Conservation (phyloP, 73 alveolate species). For the Blepharisma stoltei region DNA sequence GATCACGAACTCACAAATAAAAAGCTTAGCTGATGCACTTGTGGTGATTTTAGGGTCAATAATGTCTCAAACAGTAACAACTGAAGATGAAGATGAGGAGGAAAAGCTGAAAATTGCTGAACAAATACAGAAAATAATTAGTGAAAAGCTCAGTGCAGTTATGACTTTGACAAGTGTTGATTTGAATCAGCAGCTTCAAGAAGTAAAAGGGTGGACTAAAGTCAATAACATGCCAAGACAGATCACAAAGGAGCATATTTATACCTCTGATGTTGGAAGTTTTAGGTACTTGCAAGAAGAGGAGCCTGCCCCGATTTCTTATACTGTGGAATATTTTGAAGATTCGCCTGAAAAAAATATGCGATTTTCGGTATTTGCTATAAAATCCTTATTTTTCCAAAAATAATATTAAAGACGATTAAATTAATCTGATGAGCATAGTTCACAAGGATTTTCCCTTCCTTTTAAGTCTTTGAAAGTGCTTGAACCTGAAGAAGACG, state of each 20-base stretch:
- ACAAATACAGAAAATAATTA: neutral
- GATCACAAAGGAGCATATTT: neutral
- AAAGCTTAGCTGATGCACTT: neutral
- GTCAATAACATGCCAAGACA: conserved; percentile 7
- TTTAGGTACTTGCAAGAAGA: no score
- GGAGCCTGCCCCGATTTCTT: neutral
- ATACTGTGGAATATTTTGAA: conserved; percentile 14
- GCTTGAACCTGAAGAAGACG: no score
- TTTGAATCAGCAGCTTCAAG: conserved; percentile 5
- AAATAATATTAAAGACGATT: no score
- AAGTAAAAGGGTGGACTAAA: conserved; percentile 2
- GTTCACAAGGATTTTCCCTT: no score
- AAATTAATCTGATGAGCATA: no score
- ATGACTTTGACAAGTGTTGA: neutral
- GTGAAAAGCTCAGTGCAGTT: neutral
- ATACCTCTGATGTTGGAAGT: no score
- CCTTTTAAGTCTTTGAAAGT: no score
- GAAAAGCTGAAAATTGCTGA: neutral
- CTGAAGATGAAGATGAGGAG: neutral
- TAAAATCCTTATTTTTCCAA: no score
- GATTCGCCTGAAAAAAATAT: neutral
- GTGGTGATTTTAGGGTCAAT: neutral
- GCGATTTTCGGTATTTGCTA: no score
- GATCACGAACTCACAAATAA: neutral
- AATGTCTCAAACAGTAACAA: neutral